Percentiles rank a stretch among this genome's conserved stretches.
Conservation (phyloP, 805 yeast genomes). For the Candida lessepsii region DNA sequence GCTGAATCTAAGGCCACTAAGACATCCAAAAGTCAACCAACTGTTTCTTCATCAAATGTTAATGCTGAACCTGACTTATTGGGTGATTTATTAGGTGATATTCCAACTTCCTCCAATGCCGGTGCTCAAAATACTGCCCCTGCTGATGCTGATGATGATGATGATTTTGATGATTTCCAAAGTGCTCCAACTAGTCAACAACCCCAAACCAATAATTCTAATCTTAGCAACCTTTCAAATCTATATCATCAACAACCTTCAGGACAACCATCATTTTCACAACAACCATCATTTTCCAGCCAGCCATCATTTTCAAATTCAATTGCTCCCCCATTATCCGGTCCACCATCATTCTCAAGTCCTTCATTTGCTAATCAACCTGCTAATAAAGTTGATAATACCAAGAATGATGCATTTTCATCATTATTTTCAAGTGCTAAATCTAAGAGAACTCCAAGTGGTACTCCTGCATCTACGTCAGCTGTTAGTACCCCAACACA, state of each 20-base stretch:
- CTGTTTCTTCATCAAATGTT: constrained; percentile 37
- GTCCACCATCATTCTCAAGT: constrained; percentile 5
- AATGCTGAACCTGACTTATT: constrained; percentile 49
- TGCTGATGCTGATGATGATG: constrained; percentile 50
- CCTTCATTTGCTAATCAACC: constrained; percentile 16
- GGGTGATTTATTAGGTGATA: constrained; percentile 44
- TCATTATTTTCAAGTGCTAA: constrained; percentile 68
- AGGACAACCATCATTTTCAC: constrained; percentile 14
- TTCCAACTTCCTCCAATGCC: constrained; percentile 10
- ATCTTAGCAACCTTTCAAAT: constrained; percentile 29
- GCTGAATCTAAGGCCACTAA: constrained; percentile 16
- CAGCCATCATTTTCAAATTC: not conserved
- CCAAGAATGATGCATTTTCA: constrained; percentile 66
- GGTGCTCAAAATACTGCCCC: constrained; percentile 15
- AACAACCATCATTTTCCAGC: constrained; percentile 18
- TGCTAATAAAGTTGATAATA: constrained; percentile 40
- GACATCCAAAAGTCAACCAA: constrained; percentile 29
- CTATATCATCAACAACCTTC: constrained; percentile 18
- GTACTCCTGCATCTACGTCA: constrained; percentile 13
- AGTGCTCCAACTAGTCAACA: constrained; percentile 47
- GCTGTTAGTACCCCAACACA: constrained; percentile 5
- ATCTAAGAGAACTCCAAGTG: constrained; percentile 30
- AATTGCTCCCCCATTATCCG: constrained; percentile 11
- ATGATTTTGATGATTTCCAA: constrained; percentile 82
- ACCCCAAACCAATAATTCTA: constrained; percentile 17